Conservation (phyloP, 2,329 filamentous ascomycete genomes). For the Ambrosiella cleistominuta region DNA sequence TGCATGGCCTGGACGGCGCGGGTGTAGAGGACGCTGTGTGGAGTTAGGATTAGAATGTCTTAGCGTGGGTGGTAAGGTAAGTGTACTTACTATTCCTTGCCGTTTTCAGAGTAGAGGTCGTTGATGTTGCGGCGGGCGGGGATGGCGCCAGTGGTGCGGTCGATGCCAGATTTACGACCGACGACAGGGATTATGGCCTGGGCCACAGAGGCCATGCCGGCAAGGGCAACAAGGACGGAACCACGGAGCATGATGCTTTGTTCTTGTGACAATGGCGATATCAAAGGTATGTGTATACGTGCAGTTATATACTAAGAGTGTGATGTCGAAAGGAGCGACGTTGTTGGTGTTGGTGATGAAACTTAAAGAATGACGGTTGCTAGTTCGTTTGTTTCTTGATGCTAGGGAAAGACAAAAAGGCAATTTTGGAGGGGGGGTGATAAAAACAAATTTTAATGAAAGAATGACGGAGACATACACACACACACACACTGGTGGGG, state of each 20-base stretch:
- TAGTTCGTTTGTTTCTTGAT: too few species aligned
- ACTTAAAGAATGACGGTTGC: too few species aligned
- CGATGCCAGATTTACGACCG: slow-evolving; percentile 23
- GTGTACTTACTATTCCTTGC: slow-evolving; percentile 26
- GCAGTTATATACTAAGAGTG: not conserved
- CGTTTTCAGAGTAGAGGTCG: slow-evolving; percentile 24
- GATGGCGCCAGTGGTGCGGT: slow-evolving; percentile 22
- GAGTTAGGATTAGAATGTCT: slow-evolving; percentile 9
- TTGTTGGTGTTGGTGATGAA: too few species aligned
- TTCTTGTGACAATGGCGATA: not conserved
- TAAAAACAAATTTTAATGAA: too few species aligned
- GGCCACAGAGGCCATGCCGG: slow-evolving; percentile 1
- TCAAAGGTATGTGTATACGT: too few species aligned
- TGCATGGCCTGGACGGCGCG: slow-evolving; percentile 28
- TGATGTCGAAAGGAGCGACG: too few species aligned
- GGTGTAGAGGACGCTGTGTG: slow-evolving; percentile 31
- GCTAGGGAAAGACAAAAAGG: too few species aligned
- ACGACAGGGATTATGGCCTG: slow-evolving; percentile 18
- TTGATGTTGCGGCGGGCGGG: slow-evolving; percentile 32
- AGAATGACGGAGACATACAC: too few species aligned
- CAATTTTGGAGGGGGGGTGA: too few species aligned
- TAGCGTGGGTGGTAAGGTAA: not conserved
- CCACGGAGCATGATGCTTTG: slow-evolving; percentile 2
- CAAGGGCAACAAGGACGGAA: slow-evolving; percentile 3
- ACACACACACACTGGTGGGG: too few species aligned